phyloP scores from a whole-genome alignment of 768 basidiomycete genomes.

The Chlorophyllum brunneum region DNA sequence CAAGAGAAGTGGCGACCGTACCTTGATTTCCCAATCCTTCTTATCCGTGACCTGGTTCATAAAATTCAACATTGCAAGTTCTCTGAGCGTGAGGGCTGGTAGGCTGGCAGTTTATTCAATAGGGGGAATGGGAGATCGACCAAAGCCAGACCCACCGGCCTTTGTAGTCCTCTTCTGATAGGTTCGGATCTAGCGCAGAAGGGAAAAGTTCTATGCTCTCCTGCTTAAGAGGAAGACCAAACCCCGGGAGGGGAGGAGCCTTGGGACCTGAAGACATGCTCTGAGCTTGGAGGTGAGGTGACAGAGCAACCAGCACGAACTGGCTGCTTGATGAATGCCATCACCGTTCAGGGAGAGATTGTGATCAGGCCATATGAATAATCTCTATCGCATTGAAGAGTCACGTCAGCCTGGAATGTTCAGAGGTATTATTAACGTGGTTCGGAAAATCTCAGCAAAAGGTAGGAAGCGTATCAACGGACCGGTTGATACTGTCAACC shows the following conservation, averaged over 20 bases:
- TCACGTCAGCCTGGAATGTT: too few species aligned
- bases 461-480: too few species aligned
- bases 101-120: neutral
- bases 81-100: constrained; percentile 15
- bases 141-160: neutral
- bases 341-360: neutral
- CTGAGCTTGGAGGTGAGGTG: neutral
- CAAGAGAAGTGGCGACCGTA: neutral
- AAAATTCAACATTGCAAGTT: constrained; percentile 17
- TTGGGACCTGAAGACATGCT: neutral
- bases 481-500: too few species aligned
- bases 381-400: too few species aligned
- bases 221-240: neutral
- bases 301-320: neutral
- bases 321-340: too few species aligned
- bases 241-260: neutral
- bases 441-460: too few species aligned
- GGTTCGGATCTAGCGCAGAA: neutral
- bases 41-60: constrained; percentile 21
- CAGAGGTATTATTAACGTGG: too few species aligned
- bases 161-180: neutral
- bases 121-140: neutral
- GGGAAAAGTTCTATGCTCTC: neutral
- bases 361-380: too few species aligned
- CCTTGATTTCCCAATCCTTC: constrained; percentile 18